Evolutionary conservation across 129 eudicot species (phyloP).

Genomic region (Escallonia herrerae): DNA sequence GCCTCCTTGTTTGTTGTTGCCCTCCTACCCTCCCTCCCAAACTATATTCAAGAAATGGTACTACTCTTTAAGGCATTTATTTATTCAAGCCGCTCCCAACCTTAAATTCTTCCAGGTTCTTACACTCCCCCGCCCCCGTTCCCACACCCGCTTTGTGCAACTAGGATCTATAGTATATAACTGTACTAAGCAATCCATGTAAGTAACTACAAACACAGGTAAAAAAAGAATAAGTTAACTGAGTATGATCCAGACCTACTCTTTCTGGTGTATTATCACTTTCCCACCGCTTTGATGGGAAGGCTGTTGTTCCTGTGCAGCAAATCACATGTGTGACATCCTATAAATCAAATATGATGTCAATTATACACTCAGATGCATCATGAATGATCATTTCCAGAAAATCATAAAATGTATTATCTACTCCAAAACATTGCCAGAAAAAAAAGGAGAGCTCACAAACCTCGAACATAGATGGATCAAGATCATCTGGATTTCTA

Average conservation of each 20-base stretch:
- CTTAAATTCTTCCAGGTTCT: no score
- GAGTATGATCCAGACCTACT: constrained; percentile 60
- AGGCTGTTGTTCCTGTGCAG: constrained; percentile 98
- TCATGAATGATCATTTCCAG: neutral
- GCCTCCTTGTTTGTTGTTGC: no score
- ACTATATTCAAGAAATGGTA: no score
- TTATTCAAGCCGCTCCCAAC: no score
- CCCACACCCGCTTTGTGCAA: no score
- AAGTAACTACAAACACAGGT: no score
- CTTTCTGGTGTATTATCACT: constrained; percentile 96
- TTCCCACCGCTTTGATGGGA: constrained; percentile 95
- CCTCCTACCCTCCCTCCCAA: no score
- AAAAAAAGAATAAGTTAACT: neutral
- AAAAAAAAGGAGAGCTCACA: constrained; percentile 10
- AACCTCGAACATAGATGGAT: constrained; percentile 85
- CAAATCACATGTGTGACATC: constrained; percentile 94
- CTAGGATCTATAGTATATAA: no score
- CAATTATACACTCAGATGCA: neutral
- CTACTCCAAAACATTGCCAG: no score
- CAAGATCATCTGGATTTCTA: constrained; percentile 66
- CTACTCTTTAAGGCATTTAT: no score
- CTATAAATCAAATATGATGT: constrained; percentile 26
- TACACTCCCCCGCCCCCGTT: no score
- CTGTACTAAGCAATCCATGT: no score
- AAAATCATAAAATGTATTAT: neutral